Base-by-base conservation (phyloP, 2,329 filamentous ascomycete species). In the Fusarium sp. region DNA sequence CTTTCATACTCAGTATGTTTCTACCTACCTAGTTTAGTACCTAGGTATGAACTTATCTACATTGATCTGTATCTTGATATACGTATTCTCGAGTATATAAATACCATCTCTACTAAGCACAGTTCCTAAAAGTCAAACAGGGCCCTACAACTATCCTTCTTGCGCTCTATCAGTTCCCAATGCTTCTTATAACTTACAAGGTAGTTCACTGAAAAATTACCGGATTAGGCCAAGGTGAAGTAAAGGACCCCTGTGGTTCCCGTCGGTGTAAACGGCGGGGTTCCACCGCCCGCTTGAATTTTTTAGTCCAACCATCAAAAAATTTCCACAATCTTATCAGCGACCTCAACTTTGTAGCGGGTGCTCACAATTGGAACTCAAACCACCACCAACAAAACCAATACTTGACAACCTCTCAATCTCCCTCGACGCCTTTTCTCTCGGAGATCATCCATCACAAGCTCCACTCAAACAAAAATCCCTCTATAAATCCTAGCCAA, bases 261-360 rank as follows among this genome's bases (percentile, higher is more conserved):
- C n/a, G 46, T 58, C 68, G 67, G 67, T 72, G 65, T 66, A 60
- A 47, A 45, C 47, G 31, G 72, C 72, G 72, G 72, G 72, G 71
- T 73, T 64, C 66, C 58, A 69, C 60, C 58, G 58, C 63, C 59
- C 60, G 57, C 65, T 59, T 41, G 39, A 57, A 65, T 61, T 72
- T 72, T 73, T 72, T 65, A 64, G 57, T 65, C 52, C 53, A 42
- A 53, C 53, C 45, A 59, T 68, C 44, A 66, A 73, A 74, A 74
- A 65, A 72, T 73, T 74, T 72, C 64, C 61, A 67, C 67, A 71
- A 72, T 73, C 72, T 74, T 73, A 74, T 74, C 73, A 66, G 63
- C 55, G 49, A 35, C 34, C 25, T 39, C 31, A 40, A 42, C 38
- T 52, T 52, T 46, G 41, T 19, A 63, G 36, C 35, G 41, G 53